Evolutionary conservation across 192 early-diverging fungal genomes (phyloP).

Genomic region (Podila minutissima): DNA sequence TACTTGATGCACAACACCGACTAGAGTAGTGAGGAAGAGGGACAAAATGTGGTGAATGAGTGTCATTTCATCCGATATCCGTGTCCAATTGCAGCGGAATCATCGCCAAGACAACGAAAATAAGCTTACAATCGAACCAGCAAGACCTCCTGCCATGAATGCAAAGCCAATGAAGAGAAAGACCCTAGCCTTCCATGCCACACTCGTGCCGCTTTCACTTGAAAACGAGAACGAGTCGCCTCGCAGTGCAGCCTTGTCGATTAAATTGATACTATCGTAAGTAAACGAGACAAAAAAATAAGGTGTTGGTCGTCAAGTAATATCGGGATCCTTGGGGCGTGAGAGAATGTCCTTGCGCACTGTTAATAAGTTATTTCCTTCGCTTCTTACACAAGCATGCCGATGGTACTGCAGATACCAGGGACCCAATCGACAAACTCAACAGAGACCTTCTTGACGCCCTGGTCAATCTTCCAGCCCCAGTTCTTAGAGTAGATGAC

Average conservation of each 20-base stretch:
- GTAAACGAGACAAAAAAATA: no score
- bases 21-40: not conserved
- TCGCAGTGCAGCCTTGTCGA: conserved; percentile 60
- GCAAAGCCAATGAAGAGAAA: conserved; percentile 69
- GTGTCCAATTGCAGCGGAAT: not conserved
- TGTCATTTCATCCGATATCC: not conserved
- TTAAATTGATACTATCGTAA: conserved; percentile 54
- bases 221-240: conserved; percentile 59
- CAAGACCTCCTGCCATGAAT: conserved; percentile 66
- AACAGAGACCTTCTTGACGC: conserved; percentile 39
- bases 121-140: conserved; percentile 60
- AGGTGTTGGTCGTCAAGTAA: not conserved
- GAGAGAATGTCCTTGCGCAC: not conserved
- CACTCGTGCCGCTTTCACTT: conserved; percentile 27
- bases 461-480: conserved; percentile 6
- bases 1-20: conserved; percentile 47
- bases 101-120: not conserved
- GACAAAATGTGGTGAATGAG: not conserved
- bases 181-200: conserved; percentile 61
- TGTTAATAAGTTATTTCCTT: not conserved
- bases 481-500: conserved; percentile 56
- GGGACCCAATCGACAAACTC: conserved; percentile 71
- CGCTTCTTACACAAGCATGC: conserved; percentile 66
- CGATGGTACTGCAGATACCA: conserved; percentile 64
- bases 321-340: no score